Percentiles rank a stretch among this genome's conserved stretches.
phyloP scores from a whole-genome alignment of 1,284 basidiomycete genomes.

The Taiwanofungus camphoratus region DNA sequence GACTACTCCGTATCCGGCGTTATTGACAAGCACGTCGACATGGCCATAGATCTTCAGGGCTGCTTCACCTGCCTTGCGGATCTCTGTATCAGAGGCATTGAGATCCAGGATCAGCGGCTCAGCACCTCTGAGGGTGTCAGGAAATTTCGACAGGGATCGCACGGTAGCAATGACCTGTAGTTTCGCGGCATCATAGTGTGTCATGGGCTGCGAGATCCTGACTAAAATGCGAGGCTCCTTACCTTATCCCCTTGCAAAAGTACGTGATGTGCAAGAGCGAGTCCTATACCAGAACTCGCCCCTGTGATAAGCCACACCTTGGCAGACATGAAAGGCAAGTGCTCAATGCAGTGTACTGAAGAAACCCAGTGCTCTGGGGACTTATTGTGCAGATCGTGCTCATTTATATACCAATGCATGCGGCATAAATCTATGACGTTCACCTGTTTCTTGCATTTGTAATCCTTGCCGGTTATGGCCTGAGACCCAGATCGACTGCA shows the following conservation, averaged over 20 bases:
- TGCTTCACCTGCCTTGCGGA: slow-evolving; percentile 15
- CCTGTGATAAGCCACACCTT: slow-evolving; percentile 28
- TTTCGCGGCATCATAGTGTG: not conserved
- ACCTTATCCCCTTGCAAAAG: slow-evolving; percentile 25
- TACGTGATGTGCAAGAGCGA: slow-evolving; percentile 20
- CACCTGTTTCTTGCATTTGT: not conserved
- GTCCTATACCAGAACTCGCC: slow-evolving; percentile 27
- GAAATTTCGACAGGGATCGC: slow-evolving; percentile 17
- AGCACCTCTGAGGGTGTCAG: slow-evolving; percentile 16
- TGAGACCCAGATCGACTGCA: not conserved
- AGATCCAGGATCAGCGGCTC: slow-evolving; percentile 22
- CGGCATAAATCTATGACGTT: not conserved
- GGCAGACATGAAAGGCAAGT: slow-evolving; percentile 1
- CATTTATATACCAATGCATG: not conserved
- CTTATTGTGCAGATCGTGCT: not conserved
- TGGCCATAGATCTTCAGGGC: slow-evolving; percentile 17
- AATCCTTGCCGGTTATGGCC: not conserved
- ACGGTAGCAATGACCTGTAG: slow-evolving; percentile 26
- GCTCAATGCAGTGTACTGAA: not conserved
- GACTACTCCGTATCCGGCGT: slow-evolving; percentile 22
- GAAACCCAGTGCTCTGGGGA: not conserved
- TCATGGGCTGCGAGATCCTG: not conserved
- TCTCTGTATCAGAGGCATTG: slow-evolving; percentile 17
- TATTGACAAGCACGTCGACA: slow-evolving; percentile 22
- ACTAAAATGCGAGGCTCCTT: not conserved